Conservation (phyloP, 192 early-diverging fungal species). For the Backusella mclennaniae region DNA sequence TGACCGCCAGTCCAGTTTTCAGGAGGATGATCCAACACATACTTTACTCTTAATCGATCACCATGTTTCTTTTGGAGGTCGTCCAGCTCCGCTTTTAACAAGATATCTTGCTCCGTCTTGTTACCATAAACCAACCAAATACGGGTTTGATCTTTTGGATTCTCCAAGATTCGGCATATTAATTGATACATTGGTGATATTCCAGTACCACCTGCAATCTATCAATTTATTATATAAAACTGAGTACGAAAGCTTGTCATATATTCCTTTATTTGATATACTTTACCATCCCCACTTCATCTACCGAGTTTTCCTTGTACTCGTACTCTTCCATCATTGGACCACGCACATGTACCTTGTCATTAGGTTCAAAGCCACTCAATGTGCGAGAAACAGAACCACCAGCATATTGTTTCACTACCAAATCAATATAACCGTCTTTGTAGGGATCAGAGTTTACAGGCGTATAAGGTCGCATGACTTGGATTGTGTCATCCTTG, state of each 20-base stretch:
- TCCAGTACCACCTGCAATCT: conserved; percentile 82
- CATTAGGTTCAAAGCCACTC: conserved; percentile 48
- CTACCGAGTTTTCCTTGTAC: conserved; percentile 37
- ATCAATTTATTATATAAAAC: neutral
- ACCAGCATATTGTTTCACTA: conserved; percentile 63
- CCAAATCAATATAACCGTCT: conserved; percentile 56
- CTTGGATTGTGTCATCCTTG: conserved; percentile 71
- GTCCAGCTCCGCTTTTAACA: conserved; percentile 56
- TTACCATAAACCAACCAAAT: conserved; percentile 52
- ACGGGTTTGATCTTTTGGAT: conserved; percentile 43
- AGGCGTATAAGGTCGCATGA: conserved; percentile 69
- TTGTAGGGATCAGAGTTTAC: conserved; percentile 45
- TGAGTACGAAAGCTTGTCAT: conserved; percentile 1
- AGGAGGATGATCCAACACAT: conserved; percentile 44
- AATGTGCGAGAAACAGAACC: conserved; percentile 68
- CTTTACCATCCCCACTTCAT: conserved; percentile 56
- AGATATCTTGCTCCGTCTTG: conserved; percentile 46
- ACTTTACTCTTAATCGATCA: conserved; percentile 45
- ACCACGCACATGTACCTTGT: conserved; percentile 64
- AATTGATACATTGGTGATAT: conserved; percentile 72
- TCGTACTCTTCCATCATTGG: conserved; percentile 56
- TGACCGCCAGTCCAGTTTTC: conserved; percentile 33
- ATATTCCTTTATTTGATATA: conserved; percentile 12
- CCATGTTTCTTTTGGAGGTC: conserved; percentile 37
- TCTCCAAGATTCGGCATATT: conserved; percentile 45